Evolutionary conservation across 139 green algal species (phyloP).

Genomic region (Micromonas pusilla): DNA sequence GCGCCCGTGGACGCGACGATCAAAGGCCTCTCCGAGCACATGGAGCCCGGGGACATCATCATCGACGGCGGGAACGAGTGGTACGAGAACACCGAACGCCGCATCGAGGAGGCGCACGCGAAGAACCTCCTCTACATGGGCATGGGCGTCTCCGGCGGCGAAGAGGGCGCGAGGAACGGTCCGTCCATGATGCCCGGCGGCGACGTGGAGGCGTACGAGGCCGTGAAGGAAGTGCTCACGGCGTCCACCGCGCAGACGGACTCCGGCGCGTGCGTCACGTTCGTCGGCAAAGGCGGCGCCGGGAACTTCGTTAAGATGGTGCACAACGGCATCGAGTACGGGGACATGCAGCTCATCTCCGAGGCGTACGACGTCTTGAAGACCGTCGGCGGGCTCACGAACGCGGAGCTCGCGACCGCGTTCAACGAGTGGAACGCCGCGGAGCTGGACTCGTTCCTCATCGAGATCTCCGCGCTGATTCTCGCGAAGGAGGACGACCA

Average conservation of each 20-base stretch:
- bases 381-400: slow-evolving; percentile 85
- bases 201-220: slow-evolving; percentile 68
- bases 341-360: slow-evolving; percentile 98
- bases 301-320: slow-evolving; percentile 99
- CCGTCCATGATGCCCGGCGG: slow-evolving; percentile 92
- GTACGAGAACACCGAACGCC: slow-evolving; percentile 96
- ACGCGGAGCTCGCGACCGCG: slow-evolving; percentile 77
- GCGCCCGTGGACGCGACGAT: slow-evolving; percentile 93
- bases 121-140: slow-evolving; percentile 91
- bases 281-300: slow-evolving; percentile 76
- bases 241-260: slow-evolving; percentile 94
- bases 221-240: slow-evolving; percentile 79
- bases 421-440: slow-evolving; percentile 91
- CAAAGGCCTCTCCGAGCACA: slow-evolving; percentile 63
- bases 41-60: slow-evolving; percentile 95
- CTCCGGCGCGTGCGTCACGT: slow-evolving; percentile 87
- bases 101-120: slow-evolving; percentile 58
- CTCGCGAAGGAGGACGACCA: slow-evolving; percentile 45
- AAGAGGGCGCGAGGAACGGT: slow-evolving; percentile 91
- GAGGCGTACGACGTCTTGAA: slow-evolving; percentile 94
- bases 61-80: slow-evolving; percentile 80
- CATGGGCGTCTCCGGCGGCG: slow-evolving; percentile 96
- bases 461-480: slow-evolving; percentile 88
- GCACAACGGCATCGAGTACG: slow-evolving; percentile 99
- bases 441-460: slow-evolving; percentile 80